phyloP scores from a whole-genome alignment of 345 rosid genomes.

The Camelina laxa region DNA sequence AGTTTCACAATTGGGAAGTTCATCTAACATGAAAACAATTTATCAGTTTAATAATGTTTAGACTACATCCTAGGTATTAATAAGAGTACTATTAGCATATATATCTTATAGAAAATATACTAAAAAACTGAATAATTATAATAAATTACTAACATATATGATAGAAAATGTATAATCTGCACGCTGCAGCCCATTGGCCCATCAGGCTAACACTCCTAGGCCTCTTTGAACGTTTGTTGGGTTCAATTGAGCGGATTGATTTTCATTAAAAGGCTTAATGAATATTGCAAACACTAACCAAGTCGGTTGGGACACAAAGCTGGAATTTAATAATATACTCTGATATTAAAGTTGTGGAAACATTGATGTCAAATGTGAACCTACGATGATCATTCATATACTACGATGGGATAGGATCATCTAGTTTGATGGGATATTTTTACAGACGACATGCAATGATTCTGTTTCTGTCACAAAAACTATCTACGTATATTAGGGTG shows the following conservation, averaged over 20 bases:
- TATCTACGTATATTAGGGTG: background rate
- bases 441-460: slow-evolving; percentile 25
- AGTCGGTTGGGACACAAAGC: background rate
- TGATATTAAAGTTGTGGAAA: background rate
- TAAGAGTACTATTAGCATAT: too few species aligned
- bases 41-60: too few species aligned
- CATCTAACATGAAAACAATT: too few species aligned
- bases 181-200: background rate
- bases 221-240: background rate
- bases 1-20: too few species aligned
- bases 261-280: background rate
- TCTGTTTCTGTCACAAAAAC: slow-evolving; percentile 10
- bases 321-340: background rate
- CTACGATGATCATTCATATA: slow-evolving; percentile 26
- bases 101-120: too few species aligned
- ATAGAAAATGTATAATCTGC: background rate
- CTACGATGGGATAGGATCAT: slow-evolving; percentile 19
- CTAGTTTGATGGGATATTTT: slow-evolving; percentile 16
- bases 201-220: background rate
- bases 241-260: background rate
- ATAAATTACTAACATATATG: too few species aligned
- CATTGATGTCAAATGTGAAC: slow-evolving; percentile 27
- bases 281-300: background rate
- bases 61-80: too few species aligned
- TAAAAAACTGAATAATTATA: too few species aligned